A percentile compares a stretch with the other conserved stretches of the same genome.
Conservation (phyloP, 1,284 basidiomycete genomes). For the Sanguinoderma infundibulare region DNA sequence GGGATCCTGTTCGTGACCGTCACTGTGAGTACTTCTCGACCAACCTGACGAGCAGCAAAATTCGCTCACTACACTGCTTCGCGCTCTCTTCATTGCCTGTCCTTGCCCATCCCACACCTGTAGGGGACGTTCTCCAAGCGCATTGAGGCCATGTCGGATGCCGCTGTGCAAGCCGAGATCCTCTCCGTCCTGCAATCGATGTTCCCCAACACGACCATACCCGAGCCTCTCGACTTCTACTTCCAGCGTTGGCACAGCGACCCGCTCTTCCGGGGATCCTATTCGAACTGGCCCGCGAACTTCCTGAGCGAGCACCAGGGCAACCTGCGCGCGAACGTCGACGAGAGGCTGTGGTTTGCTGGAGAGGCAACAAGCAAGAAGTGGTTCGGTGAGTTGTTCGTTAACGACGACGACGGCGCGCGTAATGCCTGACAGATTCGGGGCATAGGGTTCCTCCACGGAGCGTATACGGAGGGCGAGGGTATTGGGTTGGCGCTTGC, state of each 20-base stretch:
- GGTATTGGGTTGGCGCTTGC: constrained; percentile 31
- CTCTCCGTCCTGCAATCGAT: constrained; percentile 58
- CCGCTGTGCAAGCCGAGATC: constrained; percentile 54
- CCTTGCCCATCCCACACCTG: not conserved
- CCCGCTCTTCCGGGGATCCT: constrained; percentile 66
- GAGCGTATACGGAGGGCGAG: constrained; percentile 40
- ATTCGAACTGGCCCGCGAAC: constrained; percentile 70
- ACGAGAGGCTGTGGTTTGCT: constrained; percentile 60
- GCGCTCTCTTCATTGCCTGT: not conserved
- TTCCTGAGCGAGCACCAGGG: constrained; percentile 57
- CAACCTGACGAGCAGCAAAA: not conserved
- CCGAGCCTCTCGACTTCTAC: constrained; percentile 56
- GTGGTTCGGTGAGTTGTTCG: constrained; percentile 52
- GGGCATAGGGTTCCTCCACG: constrained; percentile 39
- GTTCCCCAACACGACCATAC: constrained; percentile 59
- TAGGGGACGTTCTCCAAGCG: constrained; percentile 65
- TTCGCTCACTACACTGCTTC: not conserved
- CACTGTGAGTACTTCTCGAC: constrained; percentile 45
- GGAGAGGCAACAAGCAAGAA: constrained; percentile 65
- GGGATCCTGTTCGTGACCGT: constrained; percentile 69
- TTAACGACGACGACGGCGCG: not conserved
- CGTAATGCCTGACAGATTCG: not conserved
- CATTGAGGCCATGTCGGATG: constrained; percentile 55
- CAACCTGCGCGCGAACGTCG: constrained; percentile 61
- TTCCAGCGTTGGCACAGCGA: constrained; percentile 62